These are phyloP conservation scores for Viola pubescens DNA, from an alignment of 441 rosid species.

Conservation along the genomic window DNA sequence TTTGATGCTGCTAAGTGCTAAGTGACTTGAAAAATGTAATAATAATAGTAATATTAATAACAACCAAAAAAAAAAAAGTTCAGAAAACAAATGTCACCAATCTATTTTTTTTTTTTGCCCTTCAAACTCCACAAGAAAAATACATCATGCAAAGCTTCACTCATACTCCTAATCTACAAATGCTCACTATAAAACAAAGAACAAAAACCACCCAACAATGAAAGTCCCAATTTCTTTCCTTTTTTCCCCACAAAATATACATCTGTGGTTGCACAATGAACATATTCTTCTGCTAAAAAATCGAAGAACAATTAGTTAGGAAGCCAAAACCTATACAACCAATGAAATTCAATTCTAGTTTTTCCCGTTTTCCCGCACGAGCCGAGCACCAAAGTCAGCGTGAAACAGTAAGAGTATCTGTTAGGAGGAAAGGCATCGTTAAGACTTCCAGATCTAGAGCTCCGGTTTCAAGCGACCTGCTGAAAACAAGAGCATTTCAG, in stretches of 20 bases:
- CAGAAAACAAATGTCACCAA: too few relatives aligned
- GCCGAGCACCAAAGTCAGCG: constrained; percentile 26
- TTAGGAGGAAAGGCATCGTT: constrained; percentile 19
- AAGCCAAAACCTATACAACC: constrained; percentile 47
- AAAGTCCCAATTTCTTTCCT: constrained; percentile 17
- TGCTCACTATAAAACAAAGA: background rate
- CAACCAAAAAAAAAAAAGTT: too few relatives aligned
- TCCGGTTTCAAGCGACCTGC: constrained; percentile 64
- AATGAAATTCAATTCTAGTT: background rate
- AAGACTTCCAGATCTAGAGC: constrained; percentile 30
- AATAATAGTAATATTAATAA: too few relatives aligned
- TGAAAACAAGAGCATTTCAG: constrained; percentile 5
- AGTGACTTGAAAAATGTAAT: too few relatives aligned
- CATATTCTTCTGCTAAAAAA: constrained; percentile 46
- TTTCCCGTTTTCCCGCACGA: constrained; percentile 11
- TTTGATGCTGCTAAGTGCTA: too few relatives aligned
- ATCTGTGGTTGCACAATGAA: constrained; percentile 27
- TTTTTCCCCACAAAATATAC: constrained; percentile 20
- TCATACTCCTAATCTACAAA: background rate
- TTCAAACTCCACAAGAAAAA: too few relatives aligned
- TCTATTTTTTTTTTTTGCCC: too few relatives aligned
- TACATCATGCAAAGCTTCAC: too few relatives aligned
- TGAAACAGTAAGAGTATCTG: constrained; percentile 22
- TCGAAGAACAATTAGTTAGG: constrained; percentile 42
- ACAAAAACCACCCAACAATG: constrained; percentile 19